Evolutionary conservation across 1,284 basidiomycete genomes (phyloP).

Genomic region (Puccinia hordei): DNA sequence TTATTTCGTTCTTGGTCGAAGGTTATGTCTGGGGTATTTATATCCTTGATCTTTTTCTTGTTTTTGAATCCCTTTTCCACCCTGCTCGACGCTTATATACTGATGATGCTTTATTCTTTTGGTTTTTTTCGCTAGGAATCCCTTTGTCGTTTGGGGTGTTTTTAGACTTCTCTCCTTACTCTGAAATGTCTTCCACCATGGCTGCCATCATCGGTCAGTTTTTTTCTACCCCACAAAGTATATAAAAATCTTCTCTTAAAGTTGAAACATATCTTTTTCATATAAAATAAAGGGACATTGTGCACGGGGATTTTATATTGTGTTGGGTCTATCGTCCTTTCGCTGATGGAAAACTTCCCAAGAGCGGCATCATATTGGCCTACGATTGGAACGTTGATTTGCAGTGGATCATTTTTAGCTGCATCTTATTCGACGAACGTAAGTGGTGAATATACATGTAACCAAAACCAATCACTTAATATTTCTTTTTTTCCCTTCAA

Average conservation of each 20-base stretch:
- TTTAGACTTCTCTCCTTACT: slow-evolving; percentile 34
- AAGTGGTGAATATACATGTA: no score
- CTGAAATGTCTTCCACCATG: slow-evolving; percentile 26
- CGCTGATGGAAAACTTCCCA: slow-evolving; percentile 24
- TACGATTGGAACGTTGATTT: slow-evolving; percentile 23
- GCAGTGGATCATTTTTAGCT: slow-evolving; percentile 23
- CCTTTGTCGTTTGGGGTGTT: slow-evolving; percentile 44
- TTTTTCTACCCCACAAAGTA: not conserved
- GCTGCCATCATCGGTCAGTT: slow-evolving; percentile 38
- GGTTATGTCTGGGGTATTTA: slow-evolving; percentile 41
- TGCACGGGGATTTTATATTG: slow-evolving; percentile 38
- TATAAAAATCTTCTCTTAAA: not conserved
- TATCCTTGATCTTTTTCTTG: no score
- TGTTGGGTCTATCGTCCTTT: slow-evolving; percentile 21
- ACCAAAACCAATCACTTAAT: no score
- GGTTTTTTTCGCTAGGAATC: slow-evolving; percentile 5
- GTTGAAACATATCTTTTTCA: no score
- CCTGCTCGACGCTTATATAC: no score
- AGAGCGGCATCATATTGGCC: not conserved
- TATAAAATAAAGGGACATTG: slow-evolving; percentile 18
- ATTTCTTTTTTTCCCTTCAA: no score
- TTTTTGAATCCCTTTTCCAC: no score
- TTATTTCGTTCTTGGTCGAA: slow-evolving; percentile 36
- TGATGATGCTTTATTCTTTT: not conserved
- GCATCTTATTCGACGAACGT: slow-evolving; percentile 34